Base-by-base conservation (phyloP, 2,329 filamentous ascomycete genomes). In the Penicillium sp. region DNA sequence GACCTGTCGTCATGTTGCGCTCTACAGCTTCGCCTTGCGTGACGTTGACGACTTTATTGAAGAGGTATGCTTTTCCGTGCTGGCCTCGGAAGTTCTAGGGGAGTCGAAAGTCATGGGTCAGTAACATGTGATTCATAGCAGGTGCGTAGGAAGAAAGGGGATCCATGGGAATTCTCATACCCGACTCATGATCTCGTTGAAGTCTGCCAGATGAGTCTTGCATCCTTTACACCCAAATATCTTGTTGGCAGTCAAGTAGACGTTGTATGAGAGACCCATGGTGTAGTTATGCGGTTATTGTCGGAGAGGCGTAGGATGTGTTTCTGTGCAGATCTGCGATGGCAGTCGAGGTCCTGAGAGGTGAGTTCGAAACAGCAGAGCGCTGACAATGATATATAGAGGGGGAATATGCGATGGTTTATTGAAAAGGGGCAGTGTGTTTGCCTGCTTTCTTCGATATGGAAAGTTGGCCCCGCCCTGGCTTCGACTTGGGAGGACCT, bases 41-140 rank as follows among this genome's bases (percentile, higher is more conserved):
- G 72, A 96, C 84, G 77, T 99, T 99, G 75, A 99, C 94, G 53
- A 99, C 94, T 61, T 75, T 86, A 77, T 93, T 89, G 82, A 99
- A 97, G 64, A 99, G 88, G 77, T 92, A 99, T 54, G 94, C 94
- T 79, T 97, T 97, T 72, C 94, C 94, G 75, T 97, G 93, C 75
- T 97, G 93, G 69, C 94, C 94, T 60, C 94, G 91, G 80, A 99
- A 99, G 79, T 96, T 97, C 92, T 97, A 74, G 22, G 16, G 31
- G n/a, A 8, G 50, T 22, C 31, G 8, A 57, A 46, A 53, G 32
- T 56, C 38, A 52, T 46, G 38, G 24, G 55, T 62, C 24, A 63
- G 62, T 34, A 39, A 43, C 53, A 47, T 18, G 13, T 16, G 11
- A 32, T 34, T 50, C 38, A 31, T n/a, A n/a, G 26, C 9, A 43